Conservation (phyloP, 371 early-diverging fungal genomes). For the Blastocladiella emersonii region DNA sequence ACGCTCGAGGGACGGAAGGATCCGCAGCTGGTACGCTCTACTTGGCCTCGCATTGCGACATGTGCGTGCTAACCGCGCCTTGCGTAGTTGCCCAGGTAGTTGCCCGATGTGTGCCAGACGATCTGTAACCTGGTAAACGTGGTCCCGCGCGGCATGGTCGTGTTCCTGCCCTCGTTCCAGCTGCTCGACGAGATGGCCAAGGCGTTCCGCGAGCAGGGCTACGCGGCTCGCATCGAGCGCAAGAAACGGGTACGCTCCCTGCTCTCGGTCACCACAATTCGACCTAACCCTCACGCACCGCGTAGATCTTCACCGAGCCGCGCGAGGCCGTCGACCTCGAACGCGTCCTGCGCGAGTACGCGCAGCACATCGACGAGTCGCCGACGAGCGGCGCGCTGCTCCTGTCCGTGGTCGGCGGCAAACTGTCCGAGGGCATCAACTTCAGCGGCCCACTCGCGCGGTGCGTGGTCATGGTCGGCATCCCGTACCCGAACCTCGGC, state of each 20-base stretch:
- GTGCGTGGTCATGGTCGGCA: conserved; percentile 73
- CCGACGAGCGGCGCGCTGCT: conserved; percentile 57
- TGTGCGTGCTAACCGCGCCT: neutral
- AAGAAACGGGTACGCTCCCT: conserved; percentile 38
- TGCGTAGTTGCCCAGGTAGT: conserved; percentile 16
- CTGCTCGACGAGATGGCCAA: conserved; percentile 55
- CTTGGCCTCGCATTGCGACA: conserved; percentile 3
- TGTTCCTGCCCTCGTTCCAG: conserved; percentile 84
- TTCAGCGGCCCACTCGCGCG: conserved; percentile 77
- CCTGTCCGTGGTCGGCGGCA: conserved; percentile 92
- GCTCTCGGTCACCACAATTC: too few relatives aligned
- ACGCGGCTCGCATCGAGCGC: conserved; percentile 29
- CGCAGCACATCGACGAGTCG: conserved; percentile 24
- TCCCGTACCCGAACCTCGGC: conserved; percentile 67
- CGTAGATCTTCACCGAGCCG: conserved; percentile 53
- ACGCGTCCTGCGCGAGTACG: conserved; percentile 40
- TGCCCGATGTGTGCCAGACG: conserved; percentile 53
- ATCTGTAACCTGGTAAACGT: conserved; percentile 59
- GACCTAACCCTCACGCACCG: too few relatives aligned
- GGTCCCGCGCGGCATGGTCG: conserved; percentile 87
- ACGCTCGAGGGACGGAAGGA: conserved; percentile 50
- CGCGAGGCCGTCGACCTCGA: conserved; percentile 42
- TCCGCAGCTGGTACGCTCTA: conserved; percentile 21
- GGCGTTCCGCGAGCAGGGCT: conserved; percentile 37
- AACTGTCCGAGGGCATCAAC: conserved; percentile 96